Evolutionary conservation across 179 eudicot genomes (phyloP).

Genomic region (Pouteria campechiana): DNA sequence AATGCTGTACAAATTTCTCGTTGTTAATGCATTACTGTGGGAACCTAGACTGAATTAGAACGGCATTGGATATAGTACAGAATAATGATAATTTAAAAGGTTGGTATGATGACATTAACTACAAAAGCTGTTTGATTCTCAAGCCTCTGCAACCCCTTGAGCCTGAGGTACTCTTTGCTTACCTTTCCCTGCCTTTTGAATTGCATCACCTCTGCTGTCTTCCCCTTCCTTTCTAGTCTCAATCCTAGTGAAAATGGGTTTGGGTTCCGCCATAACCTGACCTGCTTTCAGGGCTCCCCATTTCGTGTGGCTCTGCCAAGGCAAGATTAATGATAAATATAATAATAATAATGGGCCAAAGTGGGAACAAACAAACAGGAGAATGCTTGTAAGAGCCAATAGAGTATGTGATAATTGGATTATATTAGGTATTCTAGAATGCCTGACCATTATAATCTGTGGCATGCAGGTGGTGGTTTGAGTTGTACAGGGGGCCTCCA

Average conservation of each 20-base stretch:
- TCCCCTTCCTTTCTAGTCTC: slow-evolving; percentile 38
- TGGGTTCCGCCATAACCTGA: slow-evolving; percentile 66
- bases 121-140: too few species aligned
- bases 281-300: slow-evolving; percentile 97
- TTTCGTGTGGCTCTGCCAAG: slow-evolving; percentile 56
- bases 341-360: not conserved
- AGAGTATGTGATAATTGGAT: too few species aligned
- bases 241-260: slow-evolving; percentile 79
- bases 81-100: too few species aligned
- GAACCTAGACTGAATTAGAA: too few species aligned
- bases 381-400: too few species aligned
- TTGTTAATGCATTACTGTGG: too few species aligned
- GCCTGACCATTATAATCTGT: not conserved
- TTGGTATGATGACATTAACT: too few species aligned
- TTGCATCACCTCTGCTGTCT: slow-evolving; percentile 12
- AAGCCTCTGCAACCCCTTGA: slow-evolving; percentile 33
- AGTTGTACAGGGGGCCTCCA: not conserved
- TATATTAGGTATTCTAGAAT: too few species aligned
- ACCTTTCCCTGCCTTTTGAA: slow-evolving; percentile 45
- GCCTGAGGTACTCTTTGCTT: slow-evolving; percentile 42
- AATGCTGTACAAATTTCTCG: too few species aligned
- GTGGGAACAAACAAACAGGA: not conserved
- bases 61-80: too few species aligned
- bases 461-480: not conserved
- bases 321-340: not conserved